phyloP scores from a whole-genome alignment of 169 alveolate species.

The Theileria equi region DNA sequence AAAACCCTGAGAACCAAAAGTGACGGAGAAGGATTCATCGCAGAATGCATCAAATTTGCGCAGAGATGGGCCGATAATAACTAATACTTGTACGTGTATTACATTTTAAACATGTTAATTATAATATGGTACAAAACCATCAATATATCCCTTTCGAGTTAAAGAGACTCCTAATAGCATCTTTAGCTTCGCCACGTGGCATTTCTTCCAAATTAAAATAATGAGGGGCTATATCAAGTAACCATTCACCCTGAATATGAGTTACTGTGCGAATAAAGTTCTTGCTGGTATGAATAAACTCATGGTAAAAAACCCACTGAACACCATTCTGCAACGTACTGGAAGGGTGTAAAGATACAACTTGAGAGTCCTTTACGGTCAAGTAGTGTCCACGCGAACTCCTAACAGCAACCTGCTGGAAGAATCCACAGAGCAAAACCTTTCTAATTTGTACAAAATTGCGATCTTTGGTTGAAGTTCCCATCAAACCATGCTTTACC shows the following conservation, averaged over 20 bases:
- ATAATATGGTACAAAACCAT: neutral
- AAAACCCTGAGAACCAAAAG: slow-evolving; percentile 39
- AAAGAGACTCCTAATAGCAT: slow-evolving; percentile 7
- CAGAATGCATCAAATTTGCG: slow-evolving; percentile 70
- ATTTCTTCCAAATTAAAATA: slow-evolving; percentile 42
- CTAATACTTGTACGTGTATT: slow-evolving; percentile 1
- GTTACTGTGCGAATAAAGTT: slow-evolving; percentile 94
- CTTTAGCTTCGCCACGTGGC: slow-evolving; percentile 3
- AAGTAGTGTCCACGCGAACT: slow-evolving; percentile 88
- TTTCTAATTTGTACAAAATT: slow-evolving; percentile 3
- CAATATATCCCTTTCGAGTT: neutral
- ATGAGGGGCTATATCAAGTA: slow-evolving; percentile 76
- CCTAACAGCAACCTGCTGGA: slow-evolving; percentile 90
- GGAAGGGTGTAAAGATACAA: slow-evolving; percentile 97
- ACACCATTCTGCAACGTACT: slow-evolving; percentile 92
- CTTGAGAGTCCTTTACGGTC: slow-evolving; percentile 94
- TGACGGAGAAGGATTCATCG: slow-evolving; percentile 61
- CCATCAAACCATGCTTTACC: slow-evolving; percentile 44
- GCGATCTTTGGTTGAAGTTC: neutral
- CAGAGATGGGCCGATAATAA: slow-evolving; percentile 72
- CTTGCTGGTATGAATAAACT: slow-evolving; percentile 95
- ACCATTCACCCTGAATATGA: slow-evolving; percentile 87
- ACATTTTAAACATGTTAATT: neutral
- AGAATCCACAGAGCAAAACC: slow-evolving; percentile 85
- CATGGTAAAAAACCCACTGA: slow-evolving; percentile 95